These are phyloP conservation scores for Fraxinus nigra DNA, from an alignment of 305 asterid species.

Conservation along the genomic window DNA sequence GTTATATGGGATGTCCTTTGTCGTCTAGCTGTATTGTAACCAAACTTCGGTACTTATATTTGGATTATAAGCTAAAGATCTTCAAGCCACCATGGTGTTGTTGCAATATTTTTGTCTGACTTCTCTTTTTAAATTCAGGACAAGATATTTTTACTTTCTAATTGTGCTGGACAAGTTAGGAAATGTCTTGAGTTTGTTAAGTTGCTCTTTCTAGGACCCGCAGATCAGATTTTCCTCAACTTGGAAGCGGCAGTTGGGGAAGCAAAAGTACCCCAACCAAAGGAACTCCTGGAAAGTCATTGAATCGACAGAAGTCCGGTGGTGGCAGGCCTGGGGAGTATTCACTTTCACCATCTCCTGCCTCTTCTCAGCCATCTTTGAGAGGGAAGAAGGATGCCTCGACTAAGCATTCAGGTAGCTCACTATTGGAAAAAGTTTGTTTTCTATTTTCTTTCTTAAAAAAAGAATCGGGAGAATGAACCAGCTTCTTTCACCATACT, in stretches of 20 bases:
- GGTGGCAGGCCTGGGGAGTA: slow-evolving; percentile 51
- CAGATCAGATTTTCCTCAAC: slow-evolving; percentile 83
- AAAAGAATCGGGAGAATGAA: slow-evolving; percentile 2
- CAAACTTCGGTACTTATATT: not conserved
- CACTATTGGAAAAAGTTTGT: not conserved
- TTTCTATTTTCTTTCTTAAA: not conserved
- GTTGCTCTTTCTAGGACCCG: slow-evolving; percentile 16
- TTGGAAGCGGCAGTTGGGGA: slow-evolving; percentile 51
- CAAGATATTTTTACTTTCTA: not conserved
- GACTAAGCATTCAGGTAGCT: slow-evolving; percentile 64
- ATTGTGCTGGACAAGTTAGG: not conserved
- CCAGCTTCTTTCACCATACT: slow-evolving; percentile 5
- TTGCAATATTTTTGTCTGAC: not conserved
- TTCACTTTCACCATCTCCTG: slow-evolving; percentile 47
- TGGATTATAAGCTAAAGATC: not conserved
- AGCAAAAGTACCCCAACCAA: slow-evolving; percentile 52
- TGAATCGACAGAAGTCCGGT: slow-evolving; percentile 58
- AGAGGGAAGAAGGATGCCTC: slow-evolving; percentile 57
- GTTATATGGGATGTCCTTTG: not conserved
- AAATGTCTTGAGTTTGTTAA: slow-evolving; percentile 6
- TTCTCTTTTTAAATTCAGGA: not conserved
- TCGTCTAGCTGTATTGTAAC: not conserved
- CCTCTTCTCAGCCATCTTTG: slow-evolving; percentile 41
- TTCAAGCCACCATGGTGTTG: not conserved
- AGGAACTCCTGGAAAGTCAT: slow-evolving; percentile 52